Conservation (phyloP, 768 basidiomycete genomes). For the Serendipita indica region DNA sequence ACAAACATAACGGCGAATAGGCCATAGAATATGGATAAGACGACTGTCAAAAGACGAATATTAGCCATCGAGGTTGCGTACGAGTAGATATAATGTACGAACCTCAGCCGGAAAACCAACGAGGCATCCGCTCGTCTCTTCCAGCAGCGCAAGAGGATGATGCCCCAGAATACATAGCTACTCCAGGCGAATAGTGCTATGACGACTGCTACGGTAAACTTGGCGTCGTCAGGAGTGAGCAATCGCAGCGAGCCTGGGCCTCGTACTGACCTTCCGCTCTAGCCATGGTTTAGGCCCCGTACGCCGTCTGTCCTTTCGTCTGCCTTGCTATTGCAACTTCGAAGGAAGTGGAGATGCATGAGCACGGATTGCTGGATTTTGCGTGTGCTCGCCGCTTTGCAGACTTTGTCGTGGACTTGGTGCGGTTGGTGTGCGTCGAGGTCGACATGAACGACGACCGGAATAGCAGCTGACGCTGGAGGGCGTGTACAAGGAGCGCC, state of each 20-base stretch:
- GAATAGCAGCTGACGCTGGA: too few species aligned
- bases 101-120: not conserved
- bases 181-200: not conserved
- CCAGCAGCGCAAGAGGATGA: not conserved
- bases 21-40: constrained; percentile 7
- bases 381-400: not conserved
- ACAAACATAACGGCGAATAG: constrained; percentile 6
- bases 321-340: not conserved
- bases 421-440: not conserved
- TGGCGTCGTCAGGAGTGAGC: not conserved
- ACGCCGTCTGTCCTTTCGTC: not conserved
- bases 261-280: not conserved
- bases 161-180: constrained; percentile 7
- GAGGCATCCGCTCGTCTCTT: not conserved
- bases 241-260: not conserved
- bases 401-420: not conserved
- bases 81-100: not conserved
- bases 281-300: constrained; percentile 7
- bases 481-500: too few species aligned
- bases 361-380: not conserved
- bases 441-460: not conserved
- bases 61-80: not conserved
- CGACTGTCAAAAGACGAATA: not conserved
- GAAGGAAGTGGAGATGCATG: not conserved
- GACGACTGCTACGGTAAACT: constrained; percentile 4